These are phyloP conservation scores for Saccharomycopsis babjevae DNA, from an alignment of 805 yeast genomes.

Conservation along the genomic window DNA sequence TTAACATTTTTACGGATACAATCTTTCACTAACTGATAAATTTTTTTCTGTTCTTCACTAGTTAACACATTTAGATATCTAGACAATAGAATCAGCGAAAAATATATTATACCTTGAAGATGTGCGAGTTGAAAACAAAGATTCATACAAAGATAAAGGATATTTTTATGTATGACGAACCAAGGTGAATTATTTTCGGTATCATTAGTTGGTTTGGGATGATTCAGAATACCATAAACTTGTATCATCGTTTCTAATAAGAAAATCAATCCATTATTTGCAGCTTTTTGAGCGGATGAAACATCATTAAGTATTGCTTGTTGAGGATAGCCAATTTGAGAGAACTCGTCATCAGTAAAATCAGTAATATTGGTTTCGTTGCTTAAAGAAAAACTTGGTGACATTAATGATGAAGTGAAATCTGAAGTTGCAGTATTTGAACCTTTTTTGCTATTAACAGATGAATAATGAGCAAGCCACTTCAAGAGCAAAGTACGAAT, in stretches of 20 bases:
- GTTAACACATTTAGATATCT: constrained; percentile 46
- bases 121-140: constrained; percentile 46
- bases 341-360: neutral
- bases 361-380: constrained; percentile 11
- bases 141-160: constrained; percentile 40
- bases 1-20: constrained; percentile 22
- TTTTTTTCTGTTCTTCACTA: constrained; percentile 44
- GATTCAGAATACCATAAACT: constrained; percentile 42
- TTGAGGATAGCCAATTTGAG: neutral
- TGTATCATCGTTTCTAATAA: constrained; percentile 40
- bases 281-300: neutral
- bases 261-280: constrained; percentile 16
- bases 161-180: constrained; percentile 46
- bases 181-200: constrained; percentile 34
- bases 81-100: constrained; percentile 45
- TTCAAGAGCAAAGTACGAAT: constrained; percentile 53
- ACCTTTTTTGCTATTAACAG: constrained; percentile 6
- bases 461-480: constrained; percentile 32
- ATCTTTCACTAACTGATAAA: constrained; percentile 28
- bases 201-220: constrained; percentile 25
- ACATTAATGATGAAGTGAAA: neutral
- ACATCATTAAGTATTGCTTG: constrained; percentile 14
- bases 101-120: constrained; percentile 31
- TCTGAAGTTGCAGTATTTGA: constrained; percentile 6
- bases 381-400: constrained; percentile 2